A percentile compares a stretch with the other conserved stretches of the same genome.
phyloP scores from a whole-genome alignment of 2,329 filamentous ascomycete species.

The Ophiosphaerella korrae region DNA sequence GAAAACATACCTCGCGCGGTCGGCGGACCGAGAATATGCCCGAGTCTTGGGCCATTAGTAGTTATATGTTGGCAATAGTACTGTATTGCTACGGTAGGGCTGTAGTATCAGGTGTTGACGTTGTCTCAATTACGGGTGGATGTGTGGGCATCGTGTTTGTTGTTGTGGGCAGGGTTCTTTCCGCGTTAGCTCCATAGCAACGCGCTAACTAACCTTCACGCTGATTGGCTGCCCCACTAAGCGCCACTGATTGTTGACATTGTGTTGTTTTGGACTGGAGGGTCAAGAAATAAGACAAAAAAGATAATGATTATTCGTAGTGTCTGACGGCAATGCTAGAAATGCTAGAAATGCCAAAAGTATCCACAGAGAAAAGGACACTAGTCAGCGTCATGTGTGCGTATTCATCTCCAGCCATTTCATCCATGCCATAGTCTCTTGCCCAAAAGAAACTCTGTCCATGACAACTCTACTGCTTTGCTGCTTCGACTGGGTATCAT shows the following conservation, averaged over 20 bases:
- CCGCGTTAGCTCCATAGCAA: constrained; percentile 30
- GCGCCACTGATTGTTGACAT: neutral
- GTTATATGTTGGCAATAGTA: constrained; percentile 8
- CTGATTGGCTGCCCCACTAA: constrained; percentile 19
- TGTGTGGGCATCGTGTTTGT: constrained; percentile 33
- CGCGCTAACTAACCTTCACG: constrained; percentile 10
- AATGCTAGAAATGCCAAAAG: constrained; percentile 12
- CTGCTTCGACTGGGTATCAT: constrained; percentile 46
- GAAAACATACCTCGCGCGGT: constrained; percentile 76
- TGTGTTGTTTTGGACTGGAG: neutral
- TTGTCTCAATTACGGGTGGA: constrained; percentile 18
- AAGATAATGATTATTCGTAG: constrained; percentile 2
- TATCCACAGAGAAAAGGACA: constrained; percentile 28
- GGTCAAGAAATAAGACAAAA: neutral
- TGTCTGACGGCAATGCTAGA: constrained; percentile 2
- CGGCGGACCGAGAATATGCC: constrained; percentile 91
- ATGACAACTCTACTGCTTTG: constrained; percentile 21
- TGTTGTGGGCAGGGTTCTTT: constrained; percentile 24
- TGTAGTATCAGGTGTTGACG: constrained; percentile 1
- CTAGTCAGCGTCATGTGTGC: constrained; percentile 17
- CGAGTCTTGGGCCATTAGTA: constrained; percentile 44
- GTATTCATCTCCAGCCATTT: constrained; percentile 20
- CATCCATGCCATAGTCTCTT: constrained; percentile 1
- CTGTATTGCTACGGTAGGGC: constrained; percentile 1
- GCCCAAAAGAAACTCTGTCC: neutral